Percentiles rank a stretch among this genome's conserved stretches.
Conservation (phyloP, 768 basidiomycete genomes). For the Serpula lacrymans region DNA sequence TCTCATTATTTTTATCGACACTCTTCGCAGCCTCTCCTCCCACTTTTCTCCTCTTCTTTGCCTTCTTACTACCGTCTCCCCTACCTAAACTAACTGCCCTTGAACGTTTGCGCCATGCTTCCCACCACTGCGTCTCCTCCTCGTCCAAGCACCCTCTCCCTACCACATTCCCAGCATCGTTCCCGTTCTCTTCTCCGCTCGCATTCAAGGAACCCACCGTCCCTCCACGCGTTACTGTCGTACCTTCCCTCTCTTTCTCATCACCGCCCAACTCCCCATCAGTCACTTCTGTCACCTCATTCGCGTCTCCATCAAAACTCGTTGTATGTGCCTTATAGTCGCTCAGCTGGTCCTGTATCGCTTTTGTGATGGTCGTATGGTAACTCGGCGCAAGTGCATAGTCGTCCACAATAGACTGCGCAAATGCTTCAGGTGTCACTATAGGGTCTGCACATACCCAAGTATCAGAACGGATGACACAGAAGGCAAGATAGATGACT, state of each 20-base stretch:
- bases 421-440: slow-evolving; percentile 87
- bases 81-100: slow-evolving; percentile 34
- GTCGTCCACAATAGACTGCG: slow-evolving; percentile 88
- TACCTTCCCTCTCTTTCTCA: too few relatives aligned
- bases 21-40: slow-evolving; percentile 20
- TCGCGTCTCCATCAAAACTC: slow-evolving; percentile 45
- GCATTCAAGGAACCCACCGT: slow-evolving; percentile 10
- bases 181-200: slow-evolving; percentile 4
- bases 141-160: slow-evolving; percentile 46
- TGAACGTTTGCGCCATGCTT: slow-evolving; percentile 60
- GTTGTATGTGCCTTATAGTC: slow-evolving; percentile 72
- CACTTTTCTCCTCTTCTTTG: slow-evolving; percentile 42
- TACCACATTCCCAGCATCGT: slow-evolving; percentile 19
- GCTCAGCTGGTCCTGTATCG: slow-evolving; percentile 85
- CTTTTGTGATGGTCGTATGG: slow-evolving; percentile 65
- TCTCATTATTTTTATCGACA: slow-evolving; percentile 12
- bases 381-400: slow-evolving; percentile 70
- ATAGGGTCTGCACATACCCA: slow-evolving; percentile 64
- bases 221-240: slow-evolving; percentile 16
- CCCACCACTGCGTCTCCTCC: slow-evolving; percentile 62
- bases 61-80: slow-evolving; percentile 27
- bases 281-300: slow-evolving; percentile 20
- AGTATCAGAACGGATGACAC: background rate
- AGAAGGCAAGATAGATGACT: slow-evolving; percentile 24
- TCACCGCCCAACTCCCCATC: slow-evolving; percentile 24